Base-by-base conservation (phyloP, 495 filamentous ascomycete species). In the Paragyromitra xinjiangensis region DNA sequence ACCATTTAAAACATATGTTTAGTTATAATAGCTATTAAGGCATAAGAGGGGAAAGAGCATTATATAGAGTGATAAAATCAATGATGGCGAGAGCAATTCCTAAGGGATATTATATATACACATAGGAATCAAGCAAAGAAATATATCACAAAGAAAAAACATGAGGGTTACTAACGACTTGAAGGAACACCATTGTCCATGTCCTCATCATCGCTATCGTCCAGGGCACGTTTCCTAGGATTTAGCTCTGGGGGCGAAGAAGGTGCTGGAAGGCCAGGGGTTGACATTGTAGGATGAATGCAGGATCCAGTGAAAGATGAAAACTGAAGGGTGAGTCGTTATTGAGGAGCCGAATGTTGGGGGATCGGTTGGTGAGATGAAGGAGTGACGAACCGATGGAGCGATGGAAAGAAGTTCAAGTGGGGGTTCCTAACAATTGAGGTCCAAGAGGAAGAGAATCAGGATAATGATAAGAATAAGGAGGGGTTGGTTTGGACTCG, bases 161-260 rank as follows among this genome's bases (percentile, higher is more conserved):
- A 26, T 16, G 14, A 53, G 59, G 73, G 22, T 4, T 51, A 79
- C 77, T 79, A 19, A 79, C 77, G 77, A 34, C 77, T 79, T 73
- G 77, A 79, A 78, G 77, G 77, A 40, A 79, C 77, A 6, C 77
- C 77, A 73, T 78, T 48, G 45, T 65, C 77, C 77, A 79, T 79
- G 16, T 81, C 80, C 12, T 79, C 80, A 65, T 81, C 79, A 42
- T 82, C 80, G 22, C 63, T 64, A 34, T 82, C 80, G 24, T 79
- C 75, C 48, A 82, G 55, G 37, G 64, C 75, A 55, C 80, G 80
- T 63, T 82, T 82, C 37, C 80, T 69, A 34, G 80, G 73, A 58
- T 81, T 82, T 39, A 61, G 68, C 44, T 79, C 75, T 29, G 80
- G 80, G 22, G 80, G 80, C 8, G 80, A 65, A 53, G 80, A 82